Base-by-base conservation (phyloP, 2,329 filamentous ascomycete genomes). In the Fusarium penzigii region DNA sequence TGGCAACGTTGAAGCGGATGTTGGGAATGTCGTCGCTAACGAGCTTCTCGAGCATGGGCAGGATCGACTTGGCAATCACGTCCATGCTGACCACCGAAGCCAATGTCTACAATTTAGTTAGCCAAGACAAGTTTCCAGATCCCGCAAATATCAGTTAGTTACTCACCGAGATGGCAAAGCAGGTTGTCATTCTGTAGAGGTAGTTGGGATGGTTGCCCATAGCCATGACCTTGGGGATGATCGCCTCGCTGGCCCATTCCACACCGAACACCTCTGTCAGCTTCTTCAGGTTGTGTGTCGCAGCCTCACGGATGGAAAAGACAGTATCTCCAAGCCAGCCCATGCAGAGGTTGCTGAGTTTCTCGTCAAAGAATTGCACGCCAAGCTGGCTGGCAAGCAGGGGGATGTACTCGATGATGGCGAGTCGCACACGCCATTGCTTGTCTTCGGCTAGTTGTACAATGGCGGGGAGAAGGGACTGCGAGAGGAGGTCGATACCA, bases 151-250 rank as follows among this genome's bases (percentile, higher is more conserved):
- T 44, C 29, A 38, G 7, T 9, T 6, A 3, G 10, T 25, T 48
- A 83, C 90, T 80, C 82, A 99, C 94, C 65, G 92, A 93, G 62
- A 99, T 95, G 57, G 94, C 94, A 72, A 99, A 99, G 78, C 93
- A 97, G n/a, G 94, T 99, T 10, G 94, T 99, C 94, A 99, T 99
- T 71, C 94, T 85, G 82, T 99, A 99, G 48, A 99, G 87, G 72
- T 99, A 99, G 78, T 99, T 99, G 56, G 93, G 91, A 72, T 99
- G 94, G 69, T 91, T 90, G 54, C 94, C 94, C 94, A 99, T 97
- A 38, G 89, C 90, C 83, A 96, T 94, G 60, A 99, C 94, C 79
- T 97, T 97, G 55, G 94, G 94, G 65, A 99, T 96, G 68, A 99
- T 99, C 43, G 92, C 92, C 70, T 92, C 90, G 72, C 88, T 95